A percentile compares a stretch with the other conserved stretches of the same genome.
These are phyloP conservation scores for Alternaria alternata DNA, from an alignment of 2,329 filamentous ascomycete species.

Conservation along the genomic window DNA sequence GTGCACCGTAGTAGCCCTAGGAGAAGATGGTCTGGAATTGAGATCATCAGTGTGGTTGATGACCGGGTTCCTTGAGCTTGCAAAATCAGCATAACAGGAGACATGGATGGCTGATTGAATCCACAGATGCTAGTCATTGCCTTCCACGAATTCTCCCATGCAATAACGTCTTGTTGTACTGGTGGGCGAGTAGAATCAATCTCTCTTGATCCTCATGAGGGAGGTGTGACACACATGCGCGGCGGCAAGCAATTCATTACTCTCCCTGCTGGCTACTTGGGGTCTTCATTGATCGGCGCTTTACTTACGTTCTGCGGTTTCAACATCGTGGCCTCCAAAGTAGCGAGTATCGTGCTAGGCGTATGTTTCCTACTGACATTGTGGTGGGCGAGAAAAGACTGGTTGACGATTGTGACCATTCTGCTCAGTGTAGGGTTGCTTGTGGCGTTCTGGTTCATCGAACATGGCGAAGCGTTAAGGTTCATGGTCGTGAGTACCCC, in stretches of 20 bases:
- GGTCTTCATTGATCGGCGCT: constrained; percentile 78
- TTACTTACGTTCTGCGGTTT: constrained; percentile 82
- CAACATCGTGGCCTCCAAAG: constrained; percentile 80
- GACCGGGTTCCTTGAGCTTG: neutral
- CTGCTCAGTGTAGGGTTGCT: constrained; percentile 74
- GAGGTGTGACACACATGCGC: constrained; percentile 79
- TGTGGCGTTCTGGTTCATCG: constrained; percentile 81
- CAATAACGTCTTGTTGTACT: constrained; percentile 74
- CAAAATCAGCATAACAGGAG: neutral
- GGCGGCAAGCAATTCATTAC: constrained; percentile 76
- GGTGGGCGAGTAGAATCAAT: constrained; percentile 79
- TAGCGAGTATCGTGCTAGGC: constrained; percentile 76
- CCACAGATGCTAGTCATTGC: constrained; percentile 69
- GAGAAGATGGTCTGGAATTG: neutral
- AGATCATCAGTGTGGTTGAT: neutral
- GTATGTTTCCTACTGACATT: constrained; percentile 80
- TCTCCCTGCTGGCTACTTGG: constrained; percentile 79
- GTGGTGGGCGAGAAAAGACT: constrained; percentile 82
- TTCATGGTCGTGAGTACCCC: constrained; percentile 68
- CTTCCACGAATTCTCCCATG: constrained; percentile 82
- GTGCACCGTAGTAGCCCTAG: constrained; percentile 3
- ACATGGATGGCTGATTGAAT: neutral
- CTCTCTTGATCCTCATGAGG: constrained; percentile 76
- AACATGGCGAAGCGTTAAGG: constrained; percentile 74
- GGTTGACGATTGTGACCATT: constrained; percentile 77